These are phyloP conservation scores for Barnettozyma sucrosica DNA, from an alignment of 805 yeast genomes.

Conservation along the genomic window DNA sequence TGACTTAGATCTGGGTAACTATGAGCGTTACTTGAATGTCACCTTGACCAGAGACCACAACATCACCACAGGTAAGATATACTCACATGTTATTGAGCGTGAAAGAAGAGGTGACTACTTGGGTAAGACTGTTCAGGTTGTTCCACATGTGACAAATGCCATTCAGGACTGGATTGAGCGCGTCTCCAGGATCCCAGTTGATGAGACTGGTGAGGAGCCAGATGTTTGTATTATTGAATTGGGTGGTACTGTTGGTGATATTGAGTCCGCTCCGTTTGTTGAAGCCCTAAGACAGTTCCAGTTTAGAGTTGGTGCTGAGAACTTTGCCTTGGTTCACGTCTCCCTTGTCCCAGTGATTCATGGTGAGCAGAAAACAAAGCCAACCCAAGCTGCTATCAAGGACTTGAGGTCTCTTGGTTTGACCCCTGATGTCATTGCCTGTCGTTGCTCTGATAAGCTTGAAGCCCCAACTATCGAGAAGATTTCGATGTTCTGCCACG, in stretches of 20 bases:
- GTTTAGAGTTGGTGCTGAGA: conserved; percentile 90
- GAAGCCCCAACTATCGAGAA: conserved; percentile 85
- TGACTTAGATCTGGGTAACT: conserved; percentile 95
- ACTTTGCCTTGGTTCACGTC: conserved; percentile 93
- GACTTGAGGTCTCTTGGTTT: conserved; percentile 94
- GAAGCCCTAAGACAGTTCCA: conserved; percentile 99
- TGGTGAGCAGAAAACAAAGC: conserved; percentile 98
- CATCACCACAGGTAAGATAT: conserved; percentile 97
- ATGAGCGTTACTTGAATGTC: conserved; percentile 92
- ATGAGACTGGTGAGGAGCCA: conserved; percentile 79
- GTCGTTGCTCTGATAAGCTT: conserved; percentile 85
- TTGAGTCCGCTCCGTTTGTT: conserved; percentile 97
- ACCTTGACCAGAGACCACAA: conserved; percentile 92
- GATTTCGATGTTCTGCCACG: conserved; percentile 98
- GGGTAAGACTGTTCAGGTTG: conserved; percentile 99
- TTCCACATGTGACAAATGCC: conserved; percentile 95
- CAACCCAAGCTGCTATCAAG: conserved; percentile 98
- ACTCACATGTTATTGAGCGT: conserved; percentile 86
- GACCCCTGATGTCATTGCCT: conserved; percentile 94
- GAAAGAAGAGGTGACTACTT: conserved; percentile 96
- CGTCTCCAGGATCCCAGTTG: conserved; percentile 89
- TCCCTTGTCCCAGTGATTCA: conserved; percentile 96
- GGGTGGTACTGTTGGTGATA: conserved; percentile 99
- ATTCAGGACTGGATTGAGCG: conserved; percentile 98
- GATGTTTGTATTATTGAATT: conserved; percentile 95